Evolutionary conservation across 1,139 yeast genomes (phyloP).

Genomic region (Hemisphaericaspora xylofermentans): DNA sequence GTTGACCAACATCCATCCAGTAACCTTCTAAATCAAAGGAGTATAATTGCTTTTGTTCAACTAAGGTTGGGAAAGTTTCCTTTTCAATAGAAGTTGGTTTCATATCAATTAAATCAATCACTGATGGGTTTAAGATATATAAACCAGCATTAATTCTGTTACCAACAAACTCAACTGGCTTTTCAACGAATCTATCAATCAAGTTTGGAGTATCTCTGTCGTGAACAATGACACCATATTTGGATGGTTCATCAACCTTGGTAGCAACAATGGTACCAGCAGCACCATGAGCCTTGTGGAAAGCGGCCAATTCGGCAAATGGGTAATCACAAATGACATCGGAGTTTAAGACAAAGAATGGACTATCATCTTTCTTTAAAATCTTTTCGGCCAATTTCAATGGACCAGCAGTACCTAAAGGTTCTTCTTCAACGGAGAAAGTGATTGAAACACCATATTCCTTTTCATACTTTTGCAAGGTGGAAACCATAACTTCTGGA

Average conservation of each 20-base stretch:
- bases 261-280: slow-evolving; percentile 99
- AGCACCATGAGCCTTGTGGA: slow-evolving; percentile 96
- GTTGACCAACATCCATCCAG: slow-evolving; percentile 99
- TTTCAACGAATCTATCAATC: slow-evolving; percentile 98
- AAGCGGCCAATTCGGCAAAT: slow-evolving; percentile 83
- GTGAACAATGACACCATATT: slow-evolving; percentile 99
- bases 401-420: slow-evolving; percentile 99
- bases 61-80: slow-evolving; percentile 98
- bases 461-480: slow-evolving; percentile 90
- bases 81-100: slow-evolving; percentile 99
- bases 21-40: slow-evolving; percentile 97
- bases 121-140: slow-evolving; percentile 94
- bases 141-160: slow-evolving; percentile 98
- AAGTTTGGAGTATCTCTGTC: slow-evolving; percentile 89
- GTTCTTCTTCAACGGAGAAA: slow-evolving; percentile 98
- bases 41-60: slow-evolving; percentile 83
- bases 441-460: slow-evolving; percentile 94
- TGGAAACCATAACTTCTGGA: slow-evolving; percentile 98
- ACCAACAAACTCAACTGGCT: slow-evolving; percentile 98
- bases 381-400: slow-evolving; percentile 94
- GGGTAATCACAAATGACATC: slow-evolving; percentile 99
- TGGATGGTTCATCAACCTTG: slow-evolving; percentile 98
- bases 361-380: slow-evolving; percentile 90
- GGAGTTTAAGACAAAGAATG: slow-evolving; percentile 96
- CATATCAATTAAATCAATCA: slow-evolving; percentile 92